Conservation (phyloP, 306 rosid genomes). For the Corylus americana region DNA sequence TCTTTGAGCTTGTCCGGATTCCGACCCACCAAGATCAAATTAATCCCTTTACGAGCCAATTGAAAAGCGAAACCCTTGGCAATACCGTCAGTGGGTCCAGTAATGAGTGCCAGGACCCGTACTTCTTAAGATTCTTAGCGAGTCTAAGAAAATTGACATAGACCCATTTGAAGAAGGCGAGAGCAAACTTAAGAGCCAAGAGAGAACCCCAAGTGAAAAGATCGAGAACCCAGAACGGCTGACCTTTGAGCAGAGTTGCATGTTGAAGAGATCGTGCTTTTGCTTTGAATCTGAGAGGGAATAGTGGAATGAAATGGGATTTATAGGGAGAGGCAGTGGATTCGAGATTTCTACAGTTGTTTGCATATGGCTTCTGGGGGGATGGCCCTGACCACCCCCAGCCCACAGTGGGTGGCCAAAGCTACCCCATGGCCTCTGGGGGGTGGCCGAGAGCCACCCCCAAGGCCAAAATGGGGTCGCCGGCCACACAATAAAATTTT, state of each 20-base stretch:
- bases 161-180: slow-evolving; percentile 53
- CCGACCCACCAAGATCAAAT: slow-evolving; percentile 73
- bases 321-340: not conserved
- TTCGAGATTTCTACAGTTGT: not conserved
- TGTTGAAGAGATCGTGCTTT: not conserved
- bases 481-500: too few relatives aligned
- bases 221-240: slow-evolving; percentile 54
- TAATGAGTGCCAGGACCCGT: slow-evolving; percentile 79
- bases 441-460: too few relatives aligned
- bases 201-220: slow-evolving; percentile 48
- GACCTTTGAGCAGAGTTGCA: slow-evolving; percentile 61
- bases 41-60: slow-evolving; percentile 68
- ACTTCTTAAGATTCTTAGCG: slow-evolving; percentile 60
- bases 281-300: slow-evolving; percentile 11
- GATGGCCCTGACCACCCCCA: too few relatives aligned
- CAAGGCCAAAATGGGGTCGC: too few relatives aligned
- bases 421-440: too few relatives aligned
- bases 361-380: too few relatives aligned
- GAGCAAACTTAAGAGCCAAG: slow-evolving; percentile 33
- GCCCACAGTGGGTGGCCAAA: too few relatives aligned
- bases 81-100: slow-evolving; percentile 85
- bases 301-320: slow-evolving; percentile 11
- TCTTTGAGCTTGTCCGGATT: slow-evolving; percentile 73
- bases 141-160: slow-evolving; percentile 75
- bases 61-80: slow-evolving; percentile 78